A percentile compares a stretch with the other conserved stretches of the same genome.
These are phyloP conservation scores for Lathyrus tuberosus DNA, from an alignment of 306 rosid genomes.

Conservation along the genomic window DNA sequence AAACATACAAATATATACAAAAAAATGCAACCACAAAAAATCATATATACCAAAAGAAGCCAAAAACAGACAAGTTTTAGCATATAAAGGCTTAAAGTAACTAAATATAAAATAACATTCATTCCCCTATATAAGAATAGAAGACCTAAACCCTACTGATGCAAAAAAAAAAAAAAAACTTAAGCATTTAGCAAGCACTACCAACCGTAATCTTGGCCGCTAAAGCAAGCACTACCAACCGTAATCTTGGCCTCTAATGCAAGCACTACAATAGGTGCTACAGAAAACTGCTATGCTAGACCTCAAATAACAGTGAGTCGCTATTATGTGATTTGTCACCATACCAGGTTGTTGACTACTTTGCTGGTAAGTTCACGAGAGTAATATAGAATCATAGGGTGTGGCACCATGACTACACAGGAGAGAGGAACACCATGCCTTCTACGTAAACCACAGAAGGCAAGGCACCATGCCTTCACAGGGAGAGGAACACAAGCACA, in stretches of 20 bases:
- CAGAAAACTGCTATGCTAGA: not conserved
- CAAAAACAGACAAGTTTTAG: not conserved
- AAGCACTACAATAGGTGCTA: no score
- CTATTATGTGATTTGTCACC: not conserved
- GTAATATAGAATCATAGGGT: not conserved
- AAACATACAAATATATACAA: not conserved
- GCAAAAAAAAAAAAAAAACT: not conserved
- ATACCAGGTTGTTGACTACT: not conserved
- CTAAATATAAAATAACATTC: not conserved
- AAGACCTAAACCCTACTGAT: not conserved
- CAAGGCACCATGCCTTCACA: no score
- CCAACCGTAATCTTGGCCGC: not conserved
- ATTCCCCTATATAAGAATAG: not conserved
- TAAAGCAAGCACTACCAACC: not conserved
- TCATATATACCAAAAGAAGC: not conserved
- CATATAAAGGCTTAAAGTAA: not conserved
- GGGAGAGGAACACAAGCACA: no score
- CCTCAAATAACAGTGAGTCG: not conserved
- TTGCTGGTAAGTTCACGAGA: not conserved
- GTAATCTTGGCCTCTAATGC: not conserved
- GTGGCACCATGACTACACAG: no score
- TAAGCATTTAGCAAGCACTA: not conserved
- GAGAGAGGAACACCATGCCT: no score
- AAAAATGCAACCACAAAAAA: not conserved
- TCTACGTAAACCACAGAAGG: no score